phyloP scores from a whole-genome alignment of 495 filamentous ascomycete species.

The Trichoderma parareesei region DNA sequence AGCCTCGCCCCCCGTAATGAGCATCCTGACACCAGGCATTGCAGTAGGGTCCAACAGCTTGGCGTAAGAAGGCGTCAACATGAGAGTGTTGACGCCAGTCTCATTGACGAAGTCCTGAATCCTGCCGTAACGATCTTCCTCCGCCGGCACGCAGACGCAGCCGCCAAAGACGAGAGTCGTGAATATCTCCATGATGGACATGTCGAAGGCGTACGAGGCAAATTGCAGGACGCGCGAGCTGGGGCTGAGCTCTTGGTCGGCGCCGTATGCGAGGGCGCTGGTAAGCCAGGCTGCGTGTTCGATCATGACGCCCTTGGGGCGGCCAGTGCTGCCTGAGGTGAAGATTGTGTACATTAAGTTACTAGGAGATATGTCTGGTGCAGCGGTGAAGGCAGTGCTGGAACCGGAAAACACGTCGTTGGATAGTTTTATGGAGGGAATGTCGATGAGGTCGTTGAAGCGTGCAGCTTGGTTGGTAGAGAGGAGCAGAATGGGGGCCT shows the following conservation, averaged over 20 bases:
- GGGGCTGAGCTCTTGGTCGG: not conserved
- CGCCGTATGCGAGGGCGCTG: not conserved
- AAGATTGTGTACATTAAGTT: slow-evolving; percentile 18
- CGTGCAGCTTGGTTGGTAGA: not conserved
- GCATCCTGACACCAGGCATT: slow-evolving; percentile 30
- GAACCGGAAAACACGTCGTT: not conserved
- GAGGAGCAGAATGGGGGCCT: not conserved
- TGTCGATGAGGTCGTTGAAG: not conserved
- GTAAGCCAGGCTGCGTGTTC: slow-evolving; percentile 11
- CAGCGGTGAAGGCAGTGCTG: not conserved
- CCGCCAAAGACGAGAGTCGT: slow-evolving; percentile 49
- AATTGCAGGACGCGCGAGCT: slow-evolving; percentile 36
- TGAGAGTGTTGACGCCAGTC: slow-evolving; percentile 15
- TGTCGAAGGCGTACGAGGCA: slow-evolving; percentile 52
- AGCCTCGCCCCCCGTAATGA: slow-evolving; percentile 32
- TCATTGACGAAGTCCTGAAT: slow-evolving; percentile 11
- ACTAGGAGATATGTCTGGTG: not conserved
- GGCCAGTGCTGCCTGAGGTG: slow-evolving; percentile 31
- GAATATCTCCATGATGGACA: slow-evolving; percentile 46
- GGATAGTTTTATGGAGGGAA: not conserved
- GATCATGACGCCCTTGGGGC: slow-evolving; percentile 20
- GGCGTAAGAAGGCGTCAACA: slow-evolving; percentile 39
- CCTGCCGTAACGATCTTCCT: slow-evolving; percentile 27
- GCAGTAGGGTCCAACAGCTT: slow-evolving; percentile 32
- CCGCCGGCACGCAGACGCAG: slow-evolving; percentile 51